A percentile compares a stretch with the other conserved stretches of the same genome.
phyloP scores from a whole-genome alignment of 306 rosid genomes.

The Crotalaria pallida region DNA sequence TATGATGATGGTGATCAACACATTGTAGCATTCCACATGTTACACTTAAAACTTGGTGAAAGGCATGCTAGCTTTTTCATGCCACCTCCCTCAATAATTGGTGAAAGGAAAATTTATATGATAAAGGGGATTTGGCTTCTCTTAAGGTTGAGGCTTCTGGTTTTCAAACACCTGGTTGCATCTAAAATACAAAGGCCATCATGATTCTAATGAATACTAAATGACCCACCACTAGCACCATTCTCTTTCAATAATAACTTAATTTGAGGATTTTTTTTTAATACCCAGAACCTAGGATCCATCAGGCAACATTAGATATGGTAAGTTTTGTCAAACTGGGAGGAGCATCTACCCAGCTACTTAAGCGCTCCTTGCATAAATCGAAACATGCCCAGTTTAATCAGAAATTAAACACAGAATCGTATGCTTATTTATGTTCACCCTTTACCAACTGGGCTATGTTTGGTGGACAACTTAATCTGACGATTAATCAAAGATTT shows the following conservation, averaged over 20 bases:
- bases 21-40: constrained; percentile 50
- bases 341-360: no score
- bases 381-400: no score
- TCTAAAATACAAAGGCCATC: constrained; percentile 25
- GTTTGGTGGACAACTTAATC: no score
- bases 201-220: constrained; percentile 17
- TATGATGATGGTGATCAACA: constrained; percentile 44
- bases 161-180: constrained; percentile 23
- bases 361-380: no score
- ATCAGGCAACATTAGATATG: no score
- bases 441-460: no score
- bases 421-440: no score
- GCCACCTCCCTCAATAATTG: constrained; percentile 56
- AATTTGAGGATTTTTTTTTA: not conserved
- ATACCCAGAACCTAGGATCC: no score
- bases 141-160: constrained; percentile 7
- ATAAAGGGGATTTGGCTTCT: constrained; percentile 21
- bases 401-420: no score
- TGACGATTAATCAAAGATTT: not conserved
- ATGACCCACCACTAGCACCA: constrained; percentile 11
- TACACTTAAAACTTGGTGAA: constrained; percentile 37
- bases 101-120: constrained; percentile 32
- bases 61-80: constrained; percentile 41
- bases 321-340: no score
- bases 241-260: not conserved